These are phyloP conservation scores for Chlorencoelia australis DNA, from an alignment of 2,329 filamentous ascomycete genomes.

Conservation along the genomic window DNA sequence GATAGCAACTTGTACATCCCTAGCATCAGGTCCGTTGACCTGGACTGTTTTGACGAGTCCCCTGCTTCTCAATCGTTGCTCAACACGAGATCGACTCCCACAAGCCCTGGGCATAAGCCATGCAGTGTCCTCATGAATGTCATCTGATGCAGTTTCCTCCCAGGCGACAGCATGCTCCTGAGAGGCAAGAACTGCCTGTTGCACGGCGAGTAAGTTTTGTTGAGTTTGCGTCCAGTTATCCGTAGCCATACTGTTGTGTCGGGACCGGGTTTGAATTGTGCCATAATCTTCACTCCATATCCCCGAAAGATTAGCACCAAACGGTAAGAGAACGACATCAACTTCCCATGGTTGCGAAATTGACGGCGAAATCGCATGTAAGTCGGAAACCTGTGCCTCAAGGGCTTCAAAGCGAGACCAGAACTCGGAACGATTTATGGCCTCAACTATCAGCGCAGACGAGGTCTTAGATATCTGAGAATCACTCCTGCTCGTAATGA, in stretches of 20 bases:
- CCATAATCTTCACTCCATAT: constrained; percentile 40
- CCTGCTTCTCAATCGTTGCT: constrained; percentile 63
- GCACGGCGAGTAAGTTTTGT: constrained; percentile 18
- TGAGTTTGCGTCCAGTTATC: constrained; percentile 38
- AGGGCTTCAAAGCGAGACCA: constrained; percentile 34
- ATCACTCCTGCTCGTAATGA: constrained; percentile 14
- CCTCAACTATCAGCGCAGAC: constrained; percentile 27
- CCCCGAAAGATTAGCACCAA: constrained; percentile 42
- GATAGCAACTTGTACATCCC: constrained; percentile 57
- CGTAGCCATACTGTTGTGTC: constrained; percentile 29
- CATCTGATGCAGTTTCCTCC: constrained; percentile 15
- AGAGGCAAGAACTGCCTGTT: constrained; percentile 19
- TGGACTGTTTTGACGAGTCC: constrained; percentile 58
- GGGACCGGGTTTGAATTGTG: constrained; percentile 23
- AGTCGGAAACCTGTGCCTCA: constrained; percentile 29
- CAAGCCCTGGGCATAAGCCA: constrained; percentile 57
- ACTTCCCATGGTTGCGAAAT: constrained; percentile 58
- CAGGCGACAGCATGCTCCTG: constrained; percentile 19
- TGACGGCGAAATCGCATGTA: constrained; percentile 41
- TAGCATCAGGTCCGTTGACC: constrained; percentile 52
- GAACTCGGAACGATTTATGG: constrained; percentile 29
- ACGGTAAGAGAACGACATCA: constrained; percentile 68
- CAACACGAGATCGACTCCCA: constrained; percentile 49
- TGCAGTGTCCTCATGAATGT: constrained; percentile 10
- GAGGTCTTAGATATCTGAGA: constrained; percentile 29